Base-by-base conservation (phyloP, 1,284 basidiomycete genomes). In the Cryptococcus sp. region DNA sequence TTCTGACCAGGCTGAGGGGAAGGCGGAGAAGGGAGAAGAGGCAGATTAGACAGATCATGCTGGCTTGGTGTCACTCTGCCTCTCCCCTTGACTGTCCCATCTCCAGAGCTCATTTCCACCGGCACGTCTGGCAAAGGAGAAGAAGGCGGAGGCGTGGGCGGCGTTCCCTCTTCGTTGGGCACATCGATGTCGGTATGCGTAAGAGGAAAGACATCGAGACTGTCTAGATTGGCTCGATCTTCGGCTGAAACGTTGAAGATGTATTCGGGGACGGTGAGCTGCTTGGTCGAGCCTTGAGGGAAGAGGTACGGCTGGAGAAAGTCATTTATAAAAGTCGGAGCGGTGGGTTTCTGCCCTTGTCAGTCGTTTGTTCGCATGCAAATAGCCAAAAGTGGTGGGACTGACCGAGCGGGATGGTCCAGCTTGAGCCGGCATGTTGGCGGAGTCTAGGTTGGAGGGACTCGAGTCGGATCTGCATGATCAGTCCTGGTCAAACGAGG, bases 201-300 rank as follows among this genome's bases (percentile, higher is more conserved):
- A 10, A 39, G 22, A 5, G 19, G 19, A 35, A 67, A 67, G 14
- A 62, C 39, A 5, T 22, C 44, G 16, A 69, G 62, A 22, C 35
- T 32, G 35, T 64, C 54, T 11, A 69, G 47, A 24, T 53, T 43
- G 11, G 34, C 31, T 43, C 56, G 39, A 3, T 42, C 47, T 0
- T 54, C 57, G 2, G 45, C 40, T 0, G 62, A 45, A 2, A 54
- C 39, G 0, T 63, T 55, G 43, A 66, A 69, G 12, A 67, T 34
- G 58, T 55, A 67, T 14, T 59, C 59, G 0, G 66, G 65, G 2
- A 69, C 53, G 2, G 48, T 14, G 38, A 59, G 60, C 51, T 11
- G 38, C 53, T 25, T 33, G 16, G 26, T 23, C 19, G 25, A 5
- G 22, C 14, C 16, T 10, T 10, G 3, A 19, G 22, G 38, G 40